Conservation (phyloP, 495 filamentous ascomycete species). For the Letharia columbiana region DNA sequence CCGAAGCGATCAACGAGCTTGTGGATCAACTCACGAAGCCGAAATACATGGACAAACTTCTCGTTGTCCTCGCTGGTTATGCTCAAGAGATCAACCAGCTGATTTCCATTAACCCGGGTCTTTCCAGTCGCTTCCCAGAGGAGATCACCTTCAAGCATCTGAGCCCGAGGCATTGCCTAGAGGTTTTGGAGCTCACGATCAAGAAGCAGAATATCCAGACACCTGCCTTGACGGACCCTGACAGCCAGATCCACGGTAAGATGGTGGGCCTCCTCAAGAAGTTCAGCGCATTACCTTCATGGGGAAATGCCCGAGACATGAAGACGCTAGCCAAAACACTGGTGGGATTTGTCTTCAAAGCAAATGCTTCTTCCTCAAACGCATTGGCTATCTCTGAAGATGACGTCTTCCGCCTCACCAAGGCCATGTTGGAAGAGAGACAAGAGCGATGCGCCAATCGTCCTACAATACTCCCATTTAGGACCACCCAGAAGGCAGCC, state of each 20-base stretch:
- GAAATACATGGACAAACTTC: conserved; percentile 51
- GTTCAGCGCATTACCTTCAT: conserved; percentile 41
- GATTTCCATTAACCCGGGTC: conserved; percentile 45
- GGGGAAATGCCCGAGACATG: conserved; percentile 63
- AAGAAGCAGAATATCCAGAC: background rate
- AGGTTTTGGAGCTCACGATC: conserved; percentile 11
- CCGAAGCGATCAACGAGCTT: conserved; percentile 67
- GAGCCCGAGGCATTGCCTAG: conserved; percentile 25
- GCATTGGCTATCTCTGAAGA: background rate
- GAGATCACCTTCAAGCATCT: conserved; percentile 38
- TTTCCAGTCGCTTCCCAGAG: conserved; percentile 47
- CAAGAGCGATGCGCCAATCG: background rate
- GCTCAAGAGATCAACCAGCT: conserved; percentile 61
- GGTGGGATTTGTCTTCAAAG: conserved; percentile 3
- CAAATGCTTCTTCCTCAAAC: background rate
- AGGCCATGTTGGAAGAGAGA: background rate
- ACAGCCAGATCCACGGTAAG: background rate
- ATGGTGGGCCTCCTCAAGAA: conserved; percentile 33
- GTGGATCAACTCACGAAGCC: conserved; percentile 61
- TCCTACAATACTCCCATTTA: too few species aligned
- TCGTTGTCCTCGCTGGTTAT: conserved; percentile 72
- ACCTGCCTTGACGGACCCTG: background rate
- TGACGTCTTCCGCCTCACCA: background rate
- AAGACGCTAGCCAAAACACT: conserved; percentile 42
- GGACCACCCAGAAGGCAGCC: too few species aligned